A percentile compares a stretch with the other conserved stretches of the same genome.
Evolutionary conservation across 495 filamentous ascomycete species (phyloP).

Genomic region (Sordaria brevicollis): DNA sequence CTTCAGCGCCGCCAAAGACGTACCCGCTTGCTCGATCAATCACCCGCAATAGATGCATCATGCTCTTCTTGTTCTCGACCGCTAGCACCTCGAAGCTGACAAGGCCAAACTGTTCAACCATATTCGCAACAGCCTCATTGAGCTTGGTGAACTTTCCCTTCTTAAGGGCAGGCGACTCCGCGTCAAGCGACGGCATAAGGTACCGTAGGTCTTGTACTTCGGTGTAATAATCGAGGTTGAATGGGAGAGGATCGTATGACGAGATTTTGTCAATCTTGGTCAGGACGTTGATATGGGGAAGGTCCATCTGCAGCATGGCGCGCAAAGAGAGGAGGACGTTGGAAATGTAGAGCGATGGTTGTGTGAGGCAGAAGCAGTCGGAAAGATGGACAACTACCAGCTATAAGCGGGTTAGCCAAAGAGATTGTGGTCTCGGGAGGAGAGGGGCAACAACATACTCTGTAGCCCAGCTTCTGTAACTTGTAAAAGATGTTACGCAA

Average conservation of each 20-base stretch:
- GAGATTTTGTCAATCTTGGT: constrained; percentile 91
- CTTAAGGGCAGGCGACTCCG: constrained; percentile 42
- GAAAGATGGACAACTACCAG: constrained; percentile 82
- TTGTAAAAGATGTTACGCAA: constrained; percentile 83
- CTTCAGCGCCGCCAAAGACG: constrained; percentile 83
- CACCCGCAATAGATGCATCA: constrained; percentile 79
- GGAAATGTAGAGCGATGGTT: constrained; percentile 90
- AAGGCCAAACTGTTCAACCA: constrained; percentile 80
- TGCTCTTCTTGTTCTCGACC: constrained; percentile 90
- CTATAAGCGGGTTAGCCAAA: constrained; percentile 34
- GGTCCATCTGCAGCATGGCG: constrained; percentile 95
- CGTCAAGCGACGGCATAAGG: constrained; percentile 66
- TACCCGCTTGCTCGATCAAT: constrained; percentile 90
- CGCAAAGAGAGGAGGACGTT: constrained; percentile 84
- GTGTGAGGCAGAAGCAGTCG: constrained; percentile 82
- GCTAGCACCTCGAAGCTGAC: constrained; percentile 89
- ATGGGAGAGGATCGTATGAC: constrained; percentile 69
- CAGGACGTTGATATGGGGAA: constrained; percentile 88
- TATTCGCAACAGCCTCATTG: constrained; percentile 74
- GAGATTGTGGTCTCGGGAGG: background rate
- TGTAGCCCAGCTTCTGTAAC: constrained; percentile 83
- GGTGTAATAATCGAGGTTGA: constrained; percentile 93
- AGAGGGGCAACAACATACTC: constrained; percentile 44
- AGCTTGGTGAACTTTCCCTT: constrained; percentile 68
- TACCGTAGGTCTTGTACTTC: constrained; percentile 91